Evolutionary conservation across 2,329 filamentous ascomycete species (phyloP), one percentile per base, ranked within the genome.

Genomic region (Diaporthe sp.): DNA sequence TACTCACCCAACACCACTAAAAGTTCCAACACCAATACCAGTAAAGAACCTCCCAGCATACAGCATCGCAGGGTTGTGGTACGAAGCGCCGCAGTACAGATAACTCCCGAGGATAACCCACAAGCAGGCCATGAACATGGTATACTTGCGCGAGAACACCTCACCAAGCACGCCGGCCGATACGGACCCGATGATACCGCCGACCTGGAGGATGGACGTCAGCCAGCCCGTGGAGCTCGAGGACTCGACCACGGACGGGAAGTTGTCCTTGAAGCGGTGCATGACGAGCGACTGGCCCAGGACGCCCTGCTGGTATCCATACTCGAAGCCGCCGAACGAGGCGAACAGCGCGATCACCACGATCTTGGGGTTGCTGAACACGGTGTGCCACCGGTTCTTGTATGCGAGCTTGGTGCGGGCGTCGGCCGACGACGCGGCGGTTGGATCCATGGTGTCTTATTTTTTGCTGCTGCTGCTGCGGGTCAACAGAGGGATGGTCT

Each of bases 221-320:
- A 88, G 81, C 86, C 87, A 88, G 7, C 88, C 88, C 0, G 84
- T 87, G 0, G 86, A 85, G 32, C 83, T 83, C 22, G 86, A 84
- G 0, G 86, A 87, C 10, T 82, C 74, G 50, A 87, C 84, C 12
- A 89, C 83, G 0, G 83, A 81, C 0, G 87, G 87, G 77, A 89
- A 89, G 75, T 87, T 86, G 47, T 84, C 79, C 13, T 81, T 84
- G 80, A 89, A 90, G 13, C 85, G 83, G 12, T 81, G 81, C 87
- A 89, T 90, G 77, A 88, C 87, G 3, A 90, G 82, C 17, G 87
- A 87, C 76, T 89, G 86, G 42, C 87, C 87, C 4, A 90, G 81
- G 1, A 90, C 87, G 66, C 88, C 88, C 77, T 90, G 88, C 73
- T 89, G 87, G 77, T 88, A 88, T 70, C 87, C 87, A 84, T 88